A percentile compares a stretch with the other conserved stretches of the same genome.
phyloP scores from a whole-genome alignment of 805 yeast genomes.

The Hanseniaspora nectarophila region DNA sequence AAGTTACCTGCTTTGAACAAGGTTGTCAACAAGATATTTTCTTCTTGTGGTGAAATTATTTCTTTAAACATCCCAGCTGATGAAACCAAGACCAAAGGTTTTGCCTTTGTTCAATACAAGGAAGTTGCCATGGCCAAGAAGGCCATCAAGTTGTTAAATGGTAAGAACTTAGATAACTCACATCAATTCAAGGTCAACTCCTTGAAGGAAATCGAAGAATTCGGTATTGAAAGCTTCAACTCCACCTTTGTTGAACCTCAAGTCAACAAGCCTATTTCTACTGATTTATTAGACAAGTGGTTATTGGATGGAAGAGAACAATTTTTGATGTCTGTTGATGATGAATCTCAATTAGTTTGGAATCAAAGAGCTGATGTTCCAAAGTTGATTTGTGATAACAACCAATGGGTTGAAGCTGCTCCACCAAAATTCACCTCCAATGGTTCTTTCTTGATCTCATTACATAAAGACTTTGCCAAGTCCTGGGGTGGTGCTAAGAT shows the following conservation, averaged over 20 bases:
- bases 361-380: slow-evolving; percentile 59
- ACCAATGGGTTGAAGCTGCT: slow-evolving; percentile 72
- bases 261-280: slow-evolving; percentile 57
- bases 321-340: slow-evolving; percentile 65
- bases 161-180: slow-evolving; percentile 84
- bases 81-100: slow-evolving; percentile 74
- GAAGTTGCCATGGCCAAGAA: slow-evolving; percentile 54
- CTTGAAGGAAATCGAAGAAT: slow-evolving; percentile 70
- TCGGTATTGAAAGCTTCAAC: slow-evolving; percentile 51
- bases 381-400: slow-evolving; percentile 64
- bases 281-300: slow-evolving; percentile 83
- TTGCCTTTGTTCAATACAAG: slow-evolving; percentile 70
- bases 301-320: slow-evolving; percentile 93
- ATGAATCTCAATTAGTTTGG: slow-evolving; percentile 79
- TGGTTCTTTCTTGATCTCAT: slow-evolving; percentile 77
- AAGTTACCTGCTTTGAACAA: slow-evolving; percentile 74
- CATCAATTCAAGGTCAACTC: slow-evolving; percentile 80
- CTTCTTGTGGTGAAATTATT: slow-evolving; percentile 62
- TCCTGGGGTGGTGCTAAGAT: slow-evolving; percentile 85
- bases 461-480: slow-evolving; percentile 90
- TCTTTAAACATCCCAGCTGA: slow-evolving; percentile 75
- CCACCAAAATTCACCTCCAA: slow-evolving; percentile 84
- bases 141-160: slow-evolving; percentile 70
- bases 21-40: slow-evolving; percentile 71
- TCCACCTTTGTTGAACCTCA: slow-evolving; percentile 60